These are phyloP conservation scores for Parachlorella kessleri DNA, from an alignment of 139 green algal genomes.

Conservation along the genomic window DNA sequence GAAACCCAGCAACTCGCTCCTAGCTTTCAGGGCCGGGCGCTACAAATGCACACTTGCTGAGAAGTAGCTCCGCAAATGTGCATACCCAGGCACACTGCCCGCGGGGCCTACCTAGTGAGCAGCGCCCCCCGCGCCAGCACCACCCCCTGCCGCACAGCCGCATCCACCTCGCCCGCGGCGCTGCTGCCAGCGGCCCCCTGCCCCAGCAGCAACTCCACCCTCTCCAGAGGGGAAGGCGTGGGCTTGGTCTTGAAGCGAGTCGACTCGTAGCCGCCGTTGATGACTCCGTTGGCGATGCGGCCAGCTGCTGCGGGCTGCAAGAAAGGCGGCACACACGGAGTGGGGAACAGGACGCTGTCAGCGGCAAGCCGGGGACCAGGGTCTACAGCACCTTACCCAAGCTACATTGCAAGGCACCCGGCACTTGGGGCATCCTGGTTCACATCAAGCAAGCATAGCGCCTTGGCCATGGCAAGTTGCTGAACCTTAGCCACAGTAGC, in stretches of 20 bases:
- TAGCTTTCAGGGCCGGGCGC: too few species aligned
- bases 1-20: too few species aligned
- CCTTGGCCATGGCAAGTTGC: too few species aligned
- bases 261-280: slow-evolving; percentile 82
- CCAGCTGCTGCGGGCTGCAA: slow-evolving; percentile 17
- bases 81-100: too few species aligned
- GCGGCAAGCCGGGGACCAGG: too few species aligned
- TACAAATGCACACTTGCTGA: too few species aligned
- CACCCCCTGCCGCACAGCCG: slow-evolving; percentile 23
- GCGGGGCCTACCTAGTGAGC: slow-evolving; percentile 40
- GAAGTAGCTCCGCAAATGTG: too few species aligned
- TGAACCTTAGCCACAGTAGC: too few species aligned
- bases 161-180: not conserved
- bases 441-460: too few species aligned
- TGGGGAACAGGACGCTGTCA: not conserved
- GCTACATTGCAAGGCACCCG: too few species aligned
- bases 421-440: too few species aligned
- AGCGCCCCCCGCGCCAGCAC: slow-evolving; percentile 60
- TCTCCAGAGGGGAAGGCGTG: slow-evolving; percentile 42
- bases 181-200: not conserved
- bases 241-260: slow-evolving; percentile 91
- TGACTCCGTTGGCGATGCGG: slow-evolving; percentile 54
- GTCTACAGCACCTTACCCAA: too few species aligned
- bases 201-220: slow-evolving; percentile 63
- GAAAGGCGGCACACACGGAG: not conserved